Base-by-base conservation (phyloP, 495 filamentous ascomycete species). In the Barbatosphaeria neglecta region DNA sequence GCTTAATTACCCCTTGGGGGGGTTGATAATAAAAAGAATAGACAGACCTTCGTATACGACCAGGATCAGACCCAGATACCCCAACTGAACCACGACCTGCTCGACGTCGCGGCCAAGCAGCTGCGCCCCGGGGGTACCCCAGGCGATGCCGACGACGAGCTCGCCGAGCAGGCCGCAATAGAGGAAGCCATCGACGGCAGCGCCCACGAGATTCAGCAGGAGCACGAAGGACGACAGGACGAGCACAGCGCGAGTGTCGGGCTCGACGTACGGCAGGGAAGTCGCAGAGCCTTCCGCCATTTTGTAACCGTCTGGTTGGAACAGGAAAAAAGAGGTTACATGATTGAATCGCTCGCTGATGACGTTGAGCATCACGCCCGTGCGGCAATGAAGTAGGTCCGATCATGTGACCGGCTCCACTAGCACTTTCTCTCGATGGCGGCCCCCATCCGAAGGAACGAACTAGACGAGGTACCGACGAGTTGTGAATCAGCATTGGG, bases 131-230 rank as follows among this genome's bases (percentile, higher is more conserved):
- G 83, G 83, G 0, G 70, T 70, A 22, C 86, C 82, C 70, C 77
- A 90, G 23, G 80, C 68, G 3, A 86, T 69, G 22, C 86, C 86
- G 22, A 89, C 59, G 16, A 90, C 63, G 17, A 90, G 72, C 53
- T 90, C 80, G 0, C 87, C 84, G 42, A 90, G 68, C 4, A 90
- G 69, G 0, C 83, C 82, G 51, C 85, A 88, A 57, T 78, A 84
- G 0, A 88, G 47, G 0, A 79, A 49, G 24, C 65, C 72, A 55
- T 88, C 78, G 13, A 89, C 69, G 7, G 70, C 41, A 47, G 67
- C 62, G 50, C 80, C 78, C 37, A 72, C 52, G 10, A 77, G 24
- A 53, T 87, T 86, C 20, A 87, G 72, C 9, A 80, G 67, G 5
- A 89, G 54, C 3, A 87, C 66, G 50, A 89, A 82, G 0, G 82